Base-by-base conservation (phyloP, 2,329 filamentous ascomycete genomes). In the Monosporascus sp. region DNA sequence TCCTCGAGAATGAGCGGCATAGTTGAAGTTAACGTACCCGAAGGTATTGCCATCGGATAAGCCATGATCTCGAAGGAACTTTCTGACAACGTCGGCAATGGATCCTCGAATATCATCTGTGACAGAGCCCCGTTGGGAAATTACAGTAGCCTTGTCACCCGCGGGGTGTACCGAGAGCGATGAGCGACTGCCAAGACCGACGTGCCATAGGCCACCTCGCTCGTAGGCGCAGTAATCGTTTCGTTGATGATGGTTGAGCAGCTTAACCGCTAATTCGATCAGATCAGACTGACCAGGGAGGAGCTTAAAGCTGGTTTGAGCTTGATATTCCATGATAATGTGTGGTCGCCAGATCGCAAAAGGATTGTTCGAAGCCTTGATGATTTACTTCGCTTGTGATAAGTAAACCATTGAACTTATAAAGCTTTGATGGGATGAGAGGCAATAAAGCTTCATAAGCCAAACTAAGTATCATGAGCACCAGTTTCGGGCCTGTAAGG, bases 11-110 rank as follows among this genome's bases (percentile, higher is more conserved):
- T 58, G 56, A 35, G 50, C 48, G 18, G 50, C 53, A 39, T 58
- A 58, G 39, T 58, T 58, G 49, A 58, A 58, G 24, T 49, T 51
- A 18, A 51, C 48, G 22, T 56, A 50, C 24, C 56, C 54, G 18
- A 53, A 58, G 9, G 53, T 38, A 27, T 51, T 56, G 35, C 50
- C 22, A 35, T 53, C 51, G 9, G n/a, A 17, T 14, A 43, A 44
- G 9, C 38, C 43, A 36, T 53, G 37, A 14, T 55, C 55, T 9
- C 25, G 20, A 6, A 50, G 27, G 38, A 50, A 50, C 17, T 50
- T 36, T n/a, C 49, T 8, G 14, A 38, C 39, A n/a, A 41, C 18
- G 25, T 50, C 6, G 49, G 17, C 38, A 14, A 50, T 41, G 6
- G 49, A 25, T 35, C 49, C 31, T 22, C 11, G 15, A 38, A 50